Evolutionary conservation across 2,329 filamentous ascomycete genomes (phyloP), one percentile per base, ranked within the genome.

Genomic region (Fusarium pseudocircinatum): DNA sequence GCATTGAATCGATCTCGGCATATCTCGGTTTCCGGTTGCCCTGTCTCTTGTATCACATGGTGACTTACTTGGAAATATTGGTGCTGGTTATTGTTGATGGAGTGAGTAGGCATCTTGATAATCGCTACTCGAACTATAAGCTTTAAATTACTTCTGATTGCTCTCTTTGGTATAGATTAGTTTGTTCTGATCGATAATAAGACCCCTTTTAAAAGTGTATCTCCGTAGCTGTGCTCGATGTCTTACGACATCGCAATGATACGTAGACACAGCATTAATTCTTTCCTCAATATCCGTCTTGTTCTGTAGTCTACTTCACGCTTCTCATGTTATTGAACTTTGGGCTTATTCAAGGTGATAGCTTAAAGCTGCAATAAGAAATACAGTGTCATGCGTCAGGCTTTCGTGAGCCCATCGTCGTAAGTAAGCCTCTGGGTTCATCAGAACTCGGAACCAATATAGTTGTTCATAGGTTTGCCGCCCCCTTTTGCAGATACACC

Each of bases 131-230:
- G 11, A 52, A 20, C 3, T 36, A 22, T 6, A 26, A 34, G 2
- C 6, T 12, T 15, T 2, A 8, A 15, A 12, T 36, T 8, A 3
- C 30, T 12, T 36, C 16, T 12, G 2, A 3, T 8, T 22, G 6
- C 28, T 18, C 10, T n/a, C 28, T 32, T 5, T 0, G 4, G 15
- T 49, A 4, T n/a, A 9, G 7, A 18, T n/a, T 3, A 13, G 22
- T 49, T 32, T 18, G 22, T 2, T 26, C 13, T 15, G 10, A 18
- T 15, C n/a, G 13, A 26, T 12, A 22, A 26, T 36, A 22, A 2
- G 2, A 20, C 0, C 3, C 2, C 7, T 20, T 20, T 26, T 1
- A 26, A 4, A 20, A 15, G 2, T 26, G 9, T 2, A 12, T 36
- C 18, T 20, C 13, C 12, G 9, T 22, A 20, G n/a, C n/a, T 52